Evolutionary conservation across 2,329 filamentous ascomycete genomes (phyloP), one percentile per base, ranked within the genome.

Genomic region (Trichoderma sp.): DNA sequence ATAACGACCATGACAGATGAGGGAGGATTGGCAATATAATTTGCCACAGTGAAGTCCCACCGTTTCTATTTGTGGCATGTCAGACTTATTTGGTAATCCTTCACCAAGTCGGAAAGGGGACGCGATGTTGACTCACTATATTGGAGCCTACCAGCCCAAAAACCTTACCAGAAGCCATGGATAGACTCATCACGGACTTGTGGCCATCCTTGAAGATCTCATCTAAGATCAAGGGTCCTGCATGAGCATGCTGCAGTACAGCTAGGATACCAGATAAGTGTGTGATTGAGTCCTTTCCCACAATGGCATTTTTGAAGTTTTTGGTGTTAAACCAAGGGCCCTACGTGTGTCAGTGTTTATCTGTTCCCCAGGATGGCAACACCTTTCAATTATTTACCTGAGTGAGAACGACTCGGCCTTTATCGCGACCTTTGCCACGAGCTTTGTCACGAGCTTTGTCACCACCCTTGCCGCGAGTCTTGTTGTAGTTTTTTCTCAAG

Each of bases 1-100:
- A 74, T 59, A 3, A 71, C 74, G 5, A 78, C 37, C 28, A 80
- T 73, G 0, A 77, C 73, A 1, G 61, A 61, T 0, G 75, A 75
- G 0, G 68, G 69, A 0, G 76, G 74, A 0, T 70, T 18, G 5
- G 68, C 68, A 2, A 67, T 67, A 8, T 76, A 75, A 0, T 54
- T 58, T 0, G 72, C 70, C 0, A 71, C 70, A 1, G 70, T 58
- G 30, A 76, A 74, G 18, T 80, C 74, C 70, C 73, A 79, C 1
- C 78, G 68, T 16, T 75, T 75, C 76, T 78, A 24, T 34, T 55
- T 32, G 18, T 2, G 5, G 13, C 2, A 14, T 43, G 43, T 71
- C 28, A 67, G 64, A 59, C 13, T 58, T 24, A 16, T 30, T 8
- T 26, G 28, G 16, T 21, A 26, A 49, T 49, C 10, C 16, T 28